phyloP scores from a whole-genome alignment of 176 grass and related monocot species.

The Avena atlantica region DNA sequence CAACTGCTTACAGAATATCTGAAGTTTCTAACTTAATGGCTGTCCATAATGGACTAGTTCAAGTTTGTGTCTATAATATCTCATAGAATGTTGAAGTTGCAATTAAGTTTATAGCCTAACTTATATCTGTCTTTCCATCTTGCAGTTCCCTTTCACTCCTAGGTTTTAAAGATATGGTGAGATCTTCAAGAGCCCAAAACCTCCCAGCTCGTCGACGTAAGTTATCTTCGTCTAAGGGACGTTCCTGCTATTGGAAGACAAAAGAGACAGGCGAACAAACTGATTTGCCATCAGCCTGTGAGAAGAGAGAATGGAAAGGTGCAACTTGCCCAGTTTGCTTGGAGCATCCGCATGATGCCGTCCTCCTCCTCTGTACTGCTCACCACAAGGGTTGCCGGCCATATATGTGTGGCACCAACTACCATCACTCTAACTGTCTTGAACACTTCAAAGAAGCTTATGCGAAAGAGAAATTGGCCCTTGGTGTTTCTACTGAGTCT shows the following conservation, averaged over 20 bases:
- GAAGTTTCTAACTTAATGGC: conserved; percentile 5
- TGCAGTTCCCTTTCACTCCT: conserved; percentile 33
- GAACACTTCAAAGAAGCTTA: conserved; percentile 89
- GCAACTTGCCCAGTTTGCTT: conserved; percentile 88
- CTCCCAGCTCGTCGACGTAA: conserved; percentile 50
- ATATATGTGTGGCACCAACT: conserved; percentile 94
- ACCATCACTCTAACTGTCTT: conserved; percentile 88
- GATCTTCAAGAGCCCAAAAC: conserved; percentile 46
- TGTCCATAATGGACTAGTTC: conserved; percentile 16
- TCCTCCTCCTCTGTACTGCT: conserved; percentile 94
- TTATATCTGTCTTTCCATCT: conserved; percentile 26
- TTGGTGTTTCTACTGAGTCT: conserved; percentile 20
- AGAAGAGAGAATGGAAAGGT: conserved; percentile 87
- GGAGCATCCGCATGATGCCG: conserved; percentile 92
- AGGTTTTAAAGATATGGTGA: conserved; percentile 59
- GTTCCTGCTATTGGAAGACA: conserved; percentile 40
- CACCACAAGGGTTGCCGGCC: conserved; percentile 93
- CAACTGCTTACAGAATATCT: not conserved
- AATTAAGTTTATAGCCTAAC: conserved; percentile 12
- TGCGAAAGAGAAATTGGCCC: conserved; percentile 52
- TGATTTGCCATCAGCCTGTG: conserved; percentile 51
- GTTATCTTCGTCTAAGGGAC: conserved; percentile 47
- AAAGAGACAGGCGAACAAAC: conserved; percentile 43
- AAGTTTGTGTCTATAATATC: conserved; percentile 24
- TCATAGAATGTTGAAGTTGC: not conserved